Base-by-base conservation (phyloP, 208 protist genomes). In the Crithidia expoeki region DNA sequence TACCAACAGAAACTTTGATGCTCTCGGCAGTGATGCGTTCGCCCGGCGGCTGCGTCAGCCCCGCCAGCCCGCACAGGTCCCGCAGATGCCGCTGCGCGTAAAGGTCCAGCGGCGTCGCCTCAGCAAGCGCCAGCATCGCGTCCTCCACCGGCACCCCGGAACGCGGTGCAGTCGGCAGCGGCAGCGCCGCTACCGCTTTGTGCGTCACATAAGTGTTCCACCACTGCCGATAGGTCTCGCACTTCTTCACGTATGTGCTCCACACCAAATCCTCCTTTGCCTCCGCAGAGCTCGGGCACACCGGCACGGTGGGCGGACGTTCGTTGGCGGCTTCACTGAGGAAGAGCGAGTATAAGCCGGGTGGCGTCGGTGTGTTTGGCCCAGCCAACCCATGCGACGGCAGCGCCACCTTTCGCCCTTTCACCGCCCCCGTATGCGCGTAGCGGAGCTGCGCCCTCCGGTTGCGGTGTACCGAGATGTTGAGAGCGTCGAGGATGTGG, bases 391-490 rank as follows among this genome's bases (percentile, higher is more conserved):
- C 56, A 47, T 84, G 72, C 27, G 73, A 75, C 4, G 66, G 76
- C 10, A 47, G 58, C 3, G 85, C 84, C 12, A 62, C 68, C 10
- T 42, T 17, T 4, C 51, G 55, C 12, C 89, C 92, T 23, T 68
- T 57, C 12, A 75, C 25, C 17, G 63, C 60, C 1, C 73, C 74
- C 17, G 60, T 28, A 67, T 27, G 38, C 3, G 80, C 82, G 65
- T 87, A 92, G 64, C 76, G 64, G 6, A 27, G 44, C 73, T 94
- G 87, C 34, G 36, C 32, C 0, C 52, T 67, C 17, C 40, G 14
- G 7, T 81, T 78, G 19, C 21, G 68, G 69, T 90, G 94, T 36
- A 94, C 51, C 23, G 78, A 78, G 17, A 96, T 79, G 14, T 79
- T 61, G 21, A 96, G 74, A 2, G 73, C 74, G 27, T 89, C 83